Percentiles rank a stretch among this genome's conserved stretches.
phyloP scores from a whole-genome alignment of 2,329 filamentous ascomycete species.

The Colletotrichum shisoi region DNA sequence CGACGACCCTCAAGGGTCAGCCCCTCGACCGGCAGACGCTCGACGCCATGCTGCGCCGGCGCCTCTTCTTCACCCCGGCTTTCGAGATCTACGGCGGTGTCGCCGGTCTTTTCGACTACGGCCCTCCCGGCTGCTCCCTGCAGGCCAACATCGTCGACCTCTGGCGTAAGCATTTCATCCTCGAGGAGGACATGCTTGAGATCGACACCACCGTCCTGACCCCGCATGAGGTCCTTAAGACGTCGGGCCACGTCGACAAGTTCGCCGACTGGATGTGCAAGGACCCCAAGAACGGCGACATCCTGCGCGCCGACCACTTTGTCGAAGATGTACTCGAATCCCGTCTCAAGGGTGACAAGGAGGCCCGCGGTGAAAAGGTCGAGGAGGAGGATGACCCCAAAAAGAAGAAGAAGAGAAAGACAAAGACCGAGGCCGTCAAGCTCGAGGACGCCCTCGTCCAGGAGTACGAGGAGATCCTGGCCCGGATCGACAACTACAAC shows the following conservation, averaged over 20 bases:
- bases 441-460: constrained; percentile 84
- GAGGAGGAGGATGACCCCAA: constrained; percentile 73
- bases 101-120: constrained; percentile 90
- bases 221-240: constrained; percentile 92
- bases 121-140: constrained; percentile 84
- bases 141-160: constrained; percentile 87
- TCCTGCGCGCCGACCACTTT: constrained; percentile 93
- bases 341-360: constrained; percentile 87
- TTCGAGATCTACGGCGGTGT: constrained; percentile 96
- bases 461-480: constrained; percentile 91
- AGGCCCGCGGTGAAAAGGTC: constrained; percentile 84
- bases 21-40: constrained; percentile 83
- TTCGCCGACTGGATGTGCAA: constrained; percentile 99
- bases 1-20: constrained; percentile 86
- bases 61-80: constrained; percentile 92
- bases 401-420: constrained; percentile 89
- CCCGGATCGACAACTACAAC: constrained; percentile 93
- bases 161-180: constrained; percentile 93
- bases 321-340: constrained; percentile 93
- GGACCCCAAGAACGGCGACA: constrained; percentile 96
- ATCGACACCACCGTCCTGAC: constrained; percentile 94
- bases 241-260: constrained; percentile 94
- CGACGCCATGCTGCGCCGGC: constrained; percentile 85
- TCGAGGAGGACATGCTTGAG: constrained; percentile 94
- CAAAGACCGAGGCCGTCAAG: constrained; percentile 79